Percentiles rank a stretch among this genome's conserved stretches.
These are phyloP conservation scores for Tarenaya hassleriana DNA, from an alignment of 345 rosid species.

Conservation along the genomic window DNA sequence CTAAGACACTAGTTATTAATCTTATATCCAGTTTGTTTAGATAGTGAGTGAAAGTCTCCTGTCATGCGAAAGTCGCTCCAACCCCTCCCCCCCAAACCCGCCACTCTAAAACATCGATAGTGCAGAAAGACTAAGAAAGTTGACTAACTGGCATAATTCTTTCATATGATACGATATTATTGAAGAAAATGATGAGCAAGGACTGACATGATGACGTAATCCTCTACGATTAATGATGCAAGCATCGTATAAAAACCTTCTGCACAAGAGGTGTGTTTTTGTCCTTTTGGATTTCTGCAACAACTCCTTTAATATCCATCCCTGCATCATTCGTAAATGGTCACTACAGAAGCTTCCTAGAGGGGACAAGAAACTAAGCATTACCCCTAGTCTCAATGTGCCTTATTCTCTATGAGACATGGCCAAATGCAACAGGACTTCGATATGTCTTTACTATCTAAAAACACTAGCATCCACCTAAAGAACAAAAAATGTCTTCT, in stretches of 20 bases:
- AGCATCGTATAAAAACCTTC: constrained; percentile 45
- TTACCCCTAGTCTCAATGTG: neutral
- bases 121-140: constrained; percentile 1
- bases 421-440: constrained; percentile 1
- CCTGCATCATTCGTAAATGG: constrained; percentile 51
- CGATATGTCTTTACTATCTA: constrained; percentile 11
- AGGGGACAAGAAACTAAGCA: neutral
- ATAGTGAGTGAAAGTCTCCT: neutral
- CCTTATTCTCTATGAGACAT: neutral
- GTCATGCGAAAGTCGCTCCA: constrained; percentile 1
- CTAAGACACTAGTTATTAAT: constrained; percentile 38
- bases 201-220: constrained; percentile 13
- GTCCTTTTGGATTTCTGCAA: constrained; percentile 64
- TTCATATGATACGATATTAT: neutral
- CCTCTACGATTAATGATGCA: constrained; percentile 14
- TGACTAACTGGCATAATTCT: constrained; percentile 1
- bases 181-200: constrained; percentile 5
- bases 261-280: constrained; percentile 65
- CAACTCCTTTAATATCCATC: constrained; percentile 90
- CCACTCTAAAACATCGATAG: neutral
- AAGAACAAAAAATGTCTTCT: neutral
- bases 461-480: constrained; percentile 11
- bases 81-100: neutral
- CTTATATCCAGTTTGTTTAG: constrained; percentile 1
- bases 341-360: constrained; percentile 35